phyloP scores from a whole-genome alignment of 2,329 filamentous ascomycete species.

The Fusarium chlamydosporum region DNA sequence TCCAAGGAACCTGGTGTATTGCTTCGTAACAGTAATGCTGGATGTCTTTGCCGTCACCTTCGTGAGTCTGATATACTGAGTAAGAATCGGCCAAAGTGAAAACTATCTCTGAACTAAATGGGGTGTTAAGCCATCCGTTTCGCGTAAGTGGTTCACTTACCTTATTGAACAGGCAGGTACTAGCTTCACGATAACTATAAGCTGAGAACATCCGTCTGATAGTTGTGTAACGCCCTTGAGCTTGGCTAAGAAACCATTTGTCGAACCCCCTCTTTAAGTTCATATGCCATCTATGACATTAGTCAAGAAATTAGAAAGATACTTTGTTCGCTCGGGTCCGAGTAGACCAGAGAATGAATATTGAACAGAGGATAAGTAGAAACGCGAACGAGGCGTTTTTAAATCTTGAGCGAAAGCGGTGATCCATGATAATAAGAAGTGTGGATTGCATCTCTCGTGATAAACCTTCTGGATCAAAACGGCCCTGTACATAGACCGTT shows the following conservation, averaged over 20 bases:
- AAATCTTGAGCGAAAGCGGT: neutral
- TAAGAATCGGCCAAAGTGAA: neutral
- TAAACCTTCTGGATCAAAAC: neutral
- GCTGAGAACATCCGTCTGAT: neutral
- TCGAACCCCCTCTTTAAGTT: neutral
- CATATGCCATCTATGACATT: neutral
- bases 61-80: neutral
- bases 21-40: neutral
- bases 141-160: too few relatives aligned
- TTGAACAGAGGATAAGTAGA: neutral
- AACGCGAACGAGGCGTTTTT: neutral
- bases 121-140: neutral
- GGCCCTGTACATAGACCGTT: neutral
- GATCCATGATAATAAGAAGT: neutral
- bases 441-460: neutral
- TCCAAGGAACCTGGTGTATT: neutral
- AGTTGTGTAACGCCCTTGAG: neutral
- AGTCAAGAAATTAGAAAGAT: neutral
- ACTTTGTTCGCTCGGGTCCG: accelerated
- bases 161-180: too few relatives aligned
- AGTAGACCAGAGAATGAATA: neutral
- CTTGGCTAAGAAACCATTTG: neutral
- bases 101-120: neutral
- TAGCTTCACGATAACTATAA: too few relatives aligned
- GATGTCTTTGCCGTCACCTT: neutral